Evolutionary conservation across 2,329 filamentous ascomycete genomes (phyloP), one percentile per base, ranked within the genome.

Genomic region (Samsoniella hepiali): DNA sequence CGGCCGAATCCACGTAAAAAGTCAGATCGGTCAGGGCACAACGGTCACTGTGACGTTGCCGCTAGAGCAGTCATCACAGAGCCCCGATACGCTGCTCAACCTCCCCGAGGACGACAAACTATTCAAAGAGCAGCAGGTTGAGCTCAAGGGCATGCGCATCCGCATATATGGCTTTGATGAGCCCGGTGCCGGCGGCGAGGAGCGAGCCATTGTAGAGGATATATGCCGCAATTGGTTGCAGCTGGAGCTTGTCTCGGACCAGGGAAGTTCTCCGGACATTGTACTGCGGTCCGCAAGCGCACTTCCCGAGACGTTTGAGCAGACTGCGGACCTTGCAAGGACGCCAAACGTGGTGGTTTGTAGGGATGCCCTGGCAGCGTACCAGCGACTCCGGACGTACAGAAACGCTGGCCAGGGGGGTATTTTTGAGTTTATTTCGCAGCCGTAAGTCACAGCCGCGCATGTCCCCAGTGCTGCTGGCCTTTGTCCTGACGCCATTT

Each of bases 1-100:
- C 34, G 88, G 88, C 0, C 79, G 76, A 7, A 84, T 90, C 50
- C 79, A 84, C 9, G 79, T 90, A 40, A 78, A 78, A 38, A 85
- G 80, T 57, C 77, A 83, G 60, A 75, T 78, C 10, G 79, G 80
- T 2, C 76, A 79, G 44, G 86, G 86, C 1, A 88, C 86, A 0
- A 60, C 58, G 4, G 47, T 60, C 2, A 27, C 32, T 9, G 47
- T 60, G 17, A 38, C 22, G 9, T 29, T 60, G 32, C 58, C 58
- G 17, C 32, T 60, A 3, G 58, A 60, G 47, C 58, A 53, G n/a
- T n/a, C 45, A 4, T 22, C 31, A 7, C 11, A 40, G 22, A 27
- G 32, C 5, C 47, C 32, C 3, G 34, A 60, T 11, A 36, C 10
- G 34, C 17, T 47, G 11, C 6, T 7, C 11, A 9, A 29, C 5